Evolutionary conservation across 2,329 filamentous ascomycete genomes (phyloP), one percentile per base, ranked within the genome.

Genomic region (Rhexocercosporidium sp.): DNA sequence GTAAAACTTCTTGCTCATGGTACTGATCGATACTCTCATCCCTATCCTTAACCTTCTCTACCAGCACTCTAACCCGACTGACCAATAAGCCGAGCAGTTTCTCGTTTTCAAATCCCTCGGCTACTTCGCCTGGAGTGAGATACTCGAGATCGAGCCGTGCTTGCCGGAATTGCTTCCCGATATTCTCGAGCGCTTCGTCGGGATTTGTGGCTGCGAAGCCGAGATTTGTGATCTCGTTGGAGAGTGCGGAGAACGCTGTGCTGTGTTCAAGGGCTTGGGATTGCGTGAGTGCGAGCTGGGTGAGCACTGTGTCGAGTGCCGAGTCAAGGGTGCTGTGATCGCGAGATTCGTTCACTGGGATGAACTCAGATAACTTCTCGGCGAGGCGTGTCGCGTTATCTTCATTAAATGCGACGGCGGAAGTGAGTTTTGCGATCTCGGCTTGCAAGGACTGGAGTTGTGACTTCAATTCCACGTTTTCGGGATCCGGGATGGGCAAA

Each of bases 141-240:
- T 89, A 89, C 75, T 90, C 88, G 2, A 90, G 82, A 71, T 90
- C 87, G 0, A 89, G 78, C 1, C 88, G 83, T 1, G 87, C 87
- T 1, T 83, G 76, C 22, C 87, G 84, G 77, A 90, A 85, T 1
- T 83, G 81, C 1, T 79, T 69, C 0, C 81, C 75, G 14, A 90
- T 80, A 0, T 82, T 80, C 1, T 78, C 68, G 8, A 89, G 73
- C 0, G 66, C 66, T n/a, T 69, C 67, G 46, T 76, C 74, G 14
- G 73, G 74, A 65, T 85, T 82, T n/a, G 83, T 82, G n/a, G 77
- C 64, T 0, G 84, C 82, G 70, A 89, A 89, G 6, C 86, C 86
- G 0, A 90, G 81, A 0, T 75, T 73, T 9, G 73, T 74, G 37
- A 90, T 82, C 6, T 82, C 81, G 0, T 77, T 69, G 49, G 80